Conservation (phyloP, 495 filamentous ascomycete genomes). For the Barbatosphaeria neglecta region DNA sequence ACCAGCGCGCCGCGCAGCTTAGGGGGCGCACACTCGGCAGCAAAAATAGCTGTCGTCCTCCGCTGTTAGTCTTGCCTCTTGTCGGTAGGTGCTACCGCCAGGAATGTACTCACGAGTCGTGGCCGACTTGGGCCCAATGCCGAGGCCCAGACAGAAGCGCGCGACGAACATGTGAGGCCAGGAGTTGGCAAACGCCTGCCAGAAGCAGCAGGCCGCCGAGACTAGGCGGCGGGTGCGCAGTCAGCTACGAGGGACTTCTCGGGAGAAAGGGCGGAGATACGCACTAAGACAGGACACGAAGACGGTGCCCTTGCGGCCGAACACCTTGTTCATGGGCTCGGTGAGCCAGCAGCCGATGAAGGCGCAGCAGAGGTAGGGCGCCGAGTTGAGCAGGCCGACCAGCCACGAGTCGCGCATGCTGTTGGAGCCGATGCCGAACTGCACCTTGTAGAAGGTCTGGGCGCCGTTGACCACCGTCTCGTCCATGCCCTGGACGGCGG, state of each 20-base stretch:
- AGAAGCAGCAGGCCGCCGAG: constrained; percentile 56
- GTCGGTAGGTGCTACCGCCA: no score
- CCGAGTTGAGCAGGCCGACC: constrained; percentile 52
- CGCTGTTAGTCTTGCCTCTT: background rate
- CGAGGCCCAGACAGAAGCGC: constrained; percentile 60
- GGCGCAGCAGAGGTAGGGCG: constrained; percentile 68
- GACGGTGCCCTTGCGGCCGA: constrained; percentile 75
- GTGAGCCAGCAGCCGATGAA: constrained; percentile 75
- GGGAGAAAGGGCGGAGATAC: no score
- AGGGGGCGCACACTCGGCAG: constrained; percentile 63
- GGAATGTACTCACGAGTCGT: constrained; percentile 40
- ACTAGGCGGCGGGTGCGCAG: constrained; percentile 20
- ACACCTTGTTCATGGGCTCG: constrained; percentile 63
- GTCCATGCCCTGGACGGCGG: constrained; percentile 54
- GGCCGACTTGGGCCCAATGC: constrained; percentile 70
- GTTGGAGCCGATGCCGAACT: constrained; percentile 54
- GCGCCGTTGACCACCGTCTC: constrained; percentile 75
- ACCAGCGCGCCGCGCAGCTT: constrained; percentile 59
- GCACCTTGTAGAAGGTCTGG: constrained; percentile 51
- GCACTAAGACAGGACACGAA: constrained; percentile 54
- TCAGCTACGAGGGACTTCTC: constrained; percentile 14
- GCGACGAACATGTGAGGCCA: constrained; percentile 69
- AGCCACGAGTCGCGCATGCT: constrained; percentile 44
- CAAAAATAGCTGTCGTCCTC: constrained; percentile 41
- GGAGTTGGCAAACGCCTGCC: constrained; percentile 61